Evolutionary conservation across 148 eudicot genomes (phyloP), one percentile per base, ranked within the genome.

Genomic region (Beta vulgaris): DNA sequence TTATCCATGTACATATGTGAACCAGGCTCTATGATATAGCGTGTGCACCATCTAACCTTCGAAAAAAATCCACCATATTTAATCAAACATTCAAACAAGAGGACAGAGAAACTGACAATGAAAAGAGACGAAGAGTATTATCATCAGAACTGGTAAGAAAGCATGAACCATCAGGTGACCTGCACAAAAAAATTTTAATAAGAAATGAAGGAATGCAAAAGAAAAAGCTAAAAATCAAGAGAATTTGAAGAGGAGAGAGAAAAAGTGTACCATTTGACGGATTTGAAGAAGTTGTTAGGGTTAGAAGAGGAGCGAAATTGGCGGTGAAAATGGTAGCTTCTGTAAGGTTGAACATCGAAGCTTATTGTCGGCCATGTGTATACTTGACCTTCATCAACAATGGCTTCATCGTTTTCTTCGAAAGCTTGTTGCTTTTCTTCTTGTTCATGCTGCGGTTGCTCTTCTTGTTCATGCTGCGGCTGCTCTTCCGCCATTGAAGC

Each of bases 101-200:
- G 31, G 13, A 29, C 5, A 48, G 25, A 68, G 40, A 44, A 40
- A 32, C 91, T 92, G 75, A 95, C 98, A 92, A 80, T 21, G 78
- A 57, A 78, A 92, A 95, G 14, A 84, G 21, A 44, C 88, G 88
- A 75, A 92, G 83, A n/a, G 90, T 69, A 73, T 87, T 95, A 74
- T 95, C 96, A 26, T 95, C 91, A 12, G 89, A 82, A 57, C 89
- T 85, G 6, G 91, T 90, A 14, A 95, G 81, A 71, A 95, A 92
- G 78, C 88, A 84, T 7, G 93, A 95, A 40, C 97, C 97, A 83
- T 95, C 98, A 0, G 98, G 97, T 43, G 98, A 90, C 98, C 98
- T 92, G 63, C 71, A 77, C 72, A 74, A 48, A 58, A 59, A 8
- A 6, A 6, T 36, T 57, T 35, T 23, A 8, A n/a, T 28, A 29